These are phyloP conservation scores for Coniosporium tulheliwenetii DNA, from an alignment of 2,329 filamentous ascomycete genomes.

Conservation along the genomic window DNA sequence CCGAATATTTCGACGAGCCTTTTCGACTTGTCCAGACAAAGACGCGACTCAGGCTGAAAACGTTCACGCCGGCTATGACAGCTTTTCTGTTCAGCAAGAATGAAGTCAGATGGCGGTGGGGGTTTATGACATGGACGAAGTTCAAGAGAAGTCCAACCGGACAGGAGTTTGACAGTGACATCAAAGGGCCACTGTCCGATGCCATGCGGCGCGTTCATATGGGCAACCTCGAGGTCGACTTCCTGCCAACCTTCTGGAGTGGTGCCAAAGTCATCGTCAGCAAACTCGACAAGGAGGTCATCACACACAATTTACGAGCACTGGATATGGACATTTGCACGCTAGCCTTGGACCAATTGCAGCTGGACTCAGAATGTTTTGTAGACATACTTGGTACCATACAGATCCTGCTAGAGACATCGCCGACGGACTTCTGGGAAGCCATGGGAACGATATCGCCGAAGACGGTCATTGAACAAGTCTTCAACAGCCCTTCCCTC, in stretches of 20 bases:
- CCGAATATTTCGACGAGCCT: constrained; percentile 59
- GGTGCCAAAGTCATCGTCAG: constrained; percentile 60
- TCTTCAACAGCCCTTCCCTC: constrained; percentile 59
- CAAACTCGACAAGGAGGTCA: constrained; percentile 55
- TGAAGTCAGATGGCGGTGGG: constrained; percentile 48
- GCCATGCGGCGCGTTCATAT: constrained; percentile 48
- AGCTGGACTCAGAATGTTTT: constrained; percentile 36
- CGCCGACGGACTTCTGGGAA: constrained; percentile 73
- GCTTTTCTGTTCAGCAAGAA: constrained; percentile 70
- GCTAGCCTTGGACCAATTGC: constrained; percentile 48
- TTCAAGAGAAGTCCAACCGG: constrained; percentile 48
- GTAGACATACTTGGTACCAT: constrained; percentile 56
- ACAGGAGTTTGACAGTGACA: constrained; percentile 75
- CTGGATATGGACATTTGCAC: constrained; percentile 57
- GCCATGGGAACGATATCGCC: constrained; percentile 70
- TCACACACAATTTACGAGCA: constrained; percentile 62
- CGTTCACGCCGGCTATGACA: constrained; percentile 67
- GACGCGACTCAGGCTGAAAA: constrained; percentile 60
- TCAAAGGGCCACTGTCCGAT: constrained; percentile 55
- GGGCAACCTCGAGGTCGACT: constrained; percentile 32
- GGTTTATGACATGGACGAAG: constrained; percentile 50
- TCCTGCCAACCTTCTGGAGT: constrained; percentile 64
- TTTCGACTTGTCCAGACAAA: constrained; percentile 69
- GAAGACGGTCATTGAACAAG: constrained; percentile 65
- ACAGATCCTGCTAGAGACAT: constrained; percentile 55